phyloP scores from a whole-genome alignment of 345 rosid species.

The Euphorbia pulcherrima region DNA sequence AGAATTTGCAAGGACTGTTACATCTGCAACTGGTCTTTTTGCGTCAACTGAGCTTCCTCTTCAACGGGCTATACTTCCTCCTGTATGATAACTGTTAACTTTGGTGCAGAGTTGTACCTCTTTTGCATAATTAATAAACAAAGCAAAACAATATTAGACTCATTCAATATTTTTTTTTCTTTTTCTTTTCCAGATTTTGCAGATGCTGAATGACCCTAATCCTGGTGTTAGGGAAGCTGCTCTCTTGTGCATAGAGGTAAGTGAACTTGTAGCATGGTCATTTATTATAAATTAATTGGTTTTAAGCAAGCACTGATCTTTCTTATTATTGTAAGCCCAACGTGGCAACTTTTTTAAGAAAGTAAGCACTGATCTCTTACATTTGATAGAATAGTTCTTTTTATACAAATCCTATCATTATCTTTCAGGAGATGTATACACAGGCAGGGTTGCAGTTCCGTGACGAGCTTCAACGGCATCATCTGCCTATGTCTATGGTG shows the following conservation, averaged over 20 bases:
- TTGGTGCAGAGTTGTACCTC: background rate
- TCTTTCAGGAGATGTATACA: slow-evolving; percentile 88
- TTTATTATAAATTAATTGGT: background rate
- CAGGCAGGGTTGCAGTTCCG: slow-evolving; percentile 91
- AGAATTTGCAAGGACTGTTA: slow-evolving; percentile 93
- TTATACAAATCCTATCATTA: slow-evolving; percentile 5
- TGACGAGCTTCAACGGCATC: slow-evolving; percentile 93
- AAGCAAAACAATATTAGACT: background rate
- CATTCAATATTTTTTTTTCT: slow-evolving; percentile 9
- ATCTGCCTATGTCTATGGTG: slow-evolving; percentile 86
- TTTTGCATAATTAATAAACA: background rate
- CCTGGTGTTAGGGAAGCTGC: slow-evolving; percentile 90
- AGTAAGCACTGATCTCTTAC: background rate
- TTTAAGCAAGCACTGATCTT: too few species aligned
- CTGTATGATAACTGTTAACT: slow-evolving; percentile 44
- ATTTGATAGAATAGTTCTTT: slow-evolving; percentile 1
- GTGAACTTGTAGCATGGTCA: slow-evolving; percentile 9
- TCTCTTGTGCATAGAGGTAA: slow-evolving; percentile 85
- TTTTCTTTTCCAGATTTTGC: slow-evolving; percentile 65
- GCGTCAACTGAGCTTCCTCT: slow-evolving; percentile 93
- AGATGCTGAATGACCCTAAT: slow-evolving; percentile 86
- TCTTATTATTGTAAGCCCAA: too few species aligned
- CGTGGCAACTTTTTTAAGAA: too few species aligned
- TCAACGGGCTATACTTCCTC: slow-evolving; percentile 92
- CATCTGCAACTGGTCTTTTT: slow-evolving; percentile 86